Percentiles rank a stretch among this genome's conserved stretches.
Conservation (phyloP, 768 basidiomycete genomes). For the Lactarius indigo region DNA sequence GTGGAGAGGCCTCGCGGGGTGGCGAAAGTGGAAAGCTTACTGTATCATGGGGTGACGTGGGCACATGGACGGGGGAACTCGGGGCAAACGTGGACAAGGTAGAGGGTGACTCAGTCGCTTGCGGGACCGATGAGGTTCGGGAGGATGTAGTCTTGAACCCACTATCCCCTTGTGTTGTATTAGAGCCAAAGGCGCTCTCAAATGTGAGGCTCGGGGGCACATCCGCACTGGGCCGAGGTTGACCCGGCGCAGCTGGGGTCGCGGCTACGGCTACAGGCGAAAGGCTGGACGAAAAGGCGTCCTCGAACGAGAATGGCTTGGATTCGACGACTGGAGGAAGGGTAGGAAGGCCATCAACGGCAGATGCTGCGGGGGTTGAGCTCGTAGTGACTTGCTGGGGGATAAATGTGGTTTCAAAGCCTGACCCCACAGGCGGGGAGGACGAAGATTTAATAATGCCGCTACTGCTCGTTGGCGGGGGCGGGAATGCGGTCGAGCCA, state of each 20-base stretch:
- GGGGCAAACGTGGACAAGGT: conserved; percentile 41
- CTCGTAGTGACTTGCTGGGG: conserved; percentile 16
- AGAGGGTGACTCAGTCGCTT: conserved; percentile 26
- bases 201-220: conserved; percentile 34
- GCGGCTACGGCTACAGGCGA: conserved; percentile 7
- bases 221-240: conserved; percentile 8
- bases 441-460: background rate
- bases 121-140: conserved; percentile 31
- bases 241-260: conserved; percentile 18
- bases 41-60: conserved; percentile 25
- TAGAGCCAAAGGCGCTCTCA: conserved; percentile 45
- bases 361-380: conserved; percentile 10
- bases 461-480: conserved; percentile 7
- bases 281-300: conserved; percentile 6
- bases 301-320: conserved; percentile 20
- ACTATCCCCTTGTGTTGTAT: conserved; percentile 28
- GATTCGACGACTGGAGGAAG: conserved; percentile 18
- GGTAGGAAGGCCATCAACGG: conserved; percentile 15
- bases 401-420: conserved; percentile 38
- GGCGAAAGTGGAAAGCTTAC: conserved; percentile 27
- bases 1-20: conserved; percentile 41
- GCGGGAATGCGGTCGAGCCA: conserved; percentile 14
- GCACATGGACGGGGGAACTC: conserved; percentile 38
- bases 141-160: conserved; percentile 38
- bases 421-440: conserved; percentile 24